A percentile compares a stretch with the other conserved stretches of the same genome.
These are phyloP conservation scores for Liquidambar formosana DNA, from an alignment of 164 flowering plant genomes.

Conservation along the genomic window DNA sequence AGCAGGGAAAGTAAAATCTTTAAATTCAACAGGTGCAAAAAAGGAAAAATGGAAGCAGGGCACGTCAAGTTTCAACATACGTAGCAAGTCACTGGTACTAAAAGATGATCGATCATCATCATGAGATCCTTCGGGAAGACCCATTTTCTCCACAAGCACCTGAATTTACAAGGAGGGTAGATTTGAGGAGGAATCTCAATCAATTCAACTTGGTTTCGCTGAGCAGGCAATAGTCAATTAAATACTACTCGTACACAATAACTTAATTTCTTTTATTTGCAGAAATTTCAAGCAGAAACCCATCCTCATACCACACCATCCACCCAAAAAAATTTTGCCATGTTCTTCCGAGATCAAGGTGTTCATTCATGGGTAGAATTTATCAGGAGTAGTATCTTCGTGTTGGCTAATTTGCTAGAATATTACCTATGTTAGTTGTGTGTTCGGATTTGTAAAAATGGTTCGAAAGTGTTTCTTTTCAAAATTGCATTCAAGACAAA, in stretches of 20 bases:
- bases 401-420: too few relatives aligned
- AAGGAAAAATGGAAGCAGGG: neutral
- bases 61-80: slow-evolving; percentile 43
- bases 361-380: neutral
- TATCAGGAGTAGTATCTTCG: too few relatives aligned
- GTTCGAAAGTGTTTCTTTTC: too few relatives aligned
- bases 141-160: slow-evolving; percentile 98
- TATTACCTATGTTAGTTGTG: too few relatives aligned
- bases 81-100: slow-evolving; percentile 31
- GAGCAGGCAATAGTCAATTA: too few relatives aligned
- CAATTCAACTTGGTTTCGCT: neutral
- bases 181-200: neutral
- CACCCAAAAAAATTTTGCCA: neutral
- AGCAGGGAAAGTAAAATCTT: slow-evolving; percentile 1
- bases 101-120: slow-evolving; percentile 27
- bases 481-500: too few relatives aligned
- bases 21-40: neutral
- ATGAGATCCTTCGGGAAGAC: slow-evolving; percentile 61
- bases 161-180: slow-evolving; percentile 21
- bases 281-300: neutral
- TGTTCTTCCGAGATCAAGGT: too few relatives aligned
- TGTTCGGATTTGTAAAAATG: too few relatives aligned
- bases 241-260: too few relatives aligned
- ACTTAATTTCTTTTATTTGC: too few relatives aligned
- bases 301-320: neutral